Evolutionary conservation across 441 rosid species (phyloP), one percentile per base, ranked within the genome.

Genomic region (Populus hybrid): DNA sequence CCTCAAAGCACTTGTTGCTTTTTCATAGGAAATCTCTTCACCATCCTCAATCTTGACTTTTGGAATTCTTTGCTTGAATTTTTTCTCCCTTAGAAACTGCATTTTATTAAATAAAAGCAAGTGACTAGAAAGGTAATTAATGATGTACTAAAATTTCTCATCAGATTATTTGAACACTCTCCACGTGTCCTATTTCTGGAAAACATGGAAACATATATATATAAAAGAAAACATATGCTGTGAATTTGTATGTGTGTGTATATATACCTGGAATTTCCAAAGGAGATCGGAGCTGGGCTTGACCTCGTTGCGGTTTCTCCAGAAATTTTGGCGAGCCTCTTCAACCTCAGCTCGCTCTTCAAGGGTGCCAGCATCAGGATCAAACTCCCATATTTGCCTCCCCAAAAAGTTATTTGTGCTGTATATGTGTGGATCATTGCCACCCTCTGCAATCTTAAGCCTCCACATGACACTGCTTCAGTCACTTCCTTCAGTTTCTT

Each of bases 1-100:
- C 72, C 67, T 85, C 32, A 92, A 30, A 11, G 91, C 67, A 0
- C 84, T 24, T 1, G 87, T 78, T 0, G 90, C 90, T 14, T 38
- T 82, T 66, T 87, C 90, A 10, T 76, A 81, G 8, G 85, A 85
- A 0, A 80, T 54, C 34, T 80, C 76, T 14, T 80, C 82, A 0
- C 20, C 76, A 30, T 70, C 76, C 21, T 65, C 61, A 26, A 81
- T 38, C 28, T 30, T 70, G 54, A 73, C 80, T 23, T 14, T 26
- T 0, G 69, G 68, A 16, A 81, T 77, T 34, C 34, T 73, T 70
- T 81, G 82, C 12, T 79, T 70, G 67, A 79, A 79, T 1, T 65
- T 75, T 21, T 69, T 79, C 75, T 79, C 79, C 10, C 61, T 70
- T 11, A 79, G 28, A 66, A 70, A 50, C 81, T 78, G 81, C 59